Percentiles rank a stretch among this genome's conserved stretches.
phyloP scores from a whole-genome alignment of 2,329 filamentous ascomycete genomes.

The Fusarium virguliforme region DNA sequence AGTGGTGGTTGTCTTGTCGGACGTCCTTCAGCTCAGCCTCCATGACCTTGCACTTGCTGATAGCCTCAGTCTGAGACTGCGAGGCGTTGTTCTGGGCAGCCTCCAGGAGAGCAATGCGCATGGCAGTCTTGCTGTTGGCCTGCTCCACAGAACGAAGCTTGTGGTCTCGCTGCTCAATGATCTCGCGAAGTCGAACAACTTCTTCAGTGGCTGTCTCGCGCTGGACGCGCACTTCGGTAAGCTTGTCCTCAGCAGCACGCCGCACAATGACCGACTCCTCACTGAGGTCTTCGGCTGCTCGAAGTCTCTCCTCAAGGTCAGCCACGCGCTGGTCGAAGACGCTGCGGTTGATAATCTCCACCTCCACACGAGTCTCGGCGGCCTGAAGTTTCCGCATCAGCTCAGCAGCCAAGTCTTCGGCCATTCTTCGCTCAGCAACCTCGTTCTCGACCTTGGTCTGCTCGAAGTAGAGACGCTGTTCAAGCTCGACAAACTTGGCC shows the following conservation, averaged over 20 bases:
- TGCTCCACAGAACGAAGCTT: conserved; percentile 75
- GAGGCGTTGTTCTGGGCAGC: conserved; percentile 73
- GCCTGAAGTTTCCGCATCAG: conserved; percentile 69
- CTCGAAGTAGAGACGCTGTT: conserved; percentile 68
- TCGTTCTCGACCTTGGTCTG: conserved; percentile 67
- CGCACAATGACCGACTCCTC: conserved; percentile 76
- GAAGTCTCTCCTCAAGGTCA: conserved; percentile 79
- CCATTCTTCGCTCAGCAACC: conserved; percentile 63
- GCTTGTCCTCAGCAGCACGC: conserved; percentile 79
- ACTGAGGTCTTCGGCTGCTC: conserved; percentile 73
- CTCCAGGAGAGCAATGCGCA: conserved; percentile 78
- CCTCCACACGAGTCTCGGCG: conserved; percentile 72
- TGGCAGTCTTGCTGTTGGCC: conserved; percentile 67
- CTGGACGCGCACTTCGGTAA: conserved; percentile 80
- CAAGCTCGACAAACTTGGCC: conserved; percentile 72
- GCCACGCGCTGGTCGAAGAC: conserved; percentile 73
- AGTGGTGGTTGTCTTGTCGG: conserved; percentile 72
- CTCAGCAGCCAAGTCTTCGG: conserved; percentile 70
- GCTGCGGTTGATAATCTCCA: conserved; percentile 74
- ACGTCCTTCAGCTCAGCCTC: conserved; percentile 71
- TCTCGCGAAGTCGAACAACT: conserved; percentile 76
- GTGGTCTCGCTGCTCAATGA: conserved; percentile 79
- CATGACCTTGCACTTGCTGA: conserved; percentile 68
- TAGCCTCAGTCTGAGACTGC: conserved; percentile 70
- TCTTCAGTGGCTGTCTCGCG: conserved; percentile 81